Conservation (phyloP, 179 eudicot species). For the Beta corolliflora region DNA sequence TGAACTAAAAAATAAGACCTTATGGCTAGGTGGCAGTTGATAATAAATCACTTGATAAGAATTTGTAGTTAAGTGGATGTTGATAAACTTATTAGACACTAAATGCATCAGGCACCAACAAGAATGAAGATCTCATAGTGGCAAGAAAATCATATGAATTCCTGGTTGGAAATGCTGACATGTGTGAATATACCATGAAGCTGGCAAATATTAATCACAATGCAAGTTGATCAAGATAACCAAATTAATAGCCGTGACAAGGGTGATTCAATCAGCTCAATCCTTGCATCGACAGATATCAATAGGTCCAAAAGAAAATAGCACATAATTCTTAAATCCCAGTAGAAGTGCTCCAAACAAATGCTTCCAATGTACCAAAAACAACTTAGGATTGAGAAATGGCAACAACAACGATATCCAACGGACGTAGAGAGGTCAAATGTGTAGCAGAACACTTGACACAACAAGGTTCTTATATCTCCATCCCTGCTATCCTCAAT, state of each 20-base stretch:
- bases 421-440: not conserved
- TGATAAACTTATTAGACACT: not conserved
- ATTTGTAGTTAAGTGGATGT: not conserved
- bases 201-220: not conserved
- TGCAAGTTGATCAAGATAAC: not conserved
- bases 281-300: not conserved
- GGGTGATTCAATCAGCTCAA: not conserved
- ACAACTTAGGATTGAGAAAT: not conserved
- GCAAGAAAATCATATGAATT: not conserved
- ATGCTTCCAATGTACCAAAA: not conserved
- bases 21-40: not conserved
- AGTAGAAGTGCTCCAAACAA: not conserved
- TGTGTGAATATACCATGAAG: not conserved
- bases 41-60: not conserved
- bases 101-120: not conserved
- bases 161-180: not conserved
- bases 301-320: not conserved
- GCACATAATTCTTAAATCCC: not conserved
- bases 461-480: not conserved
- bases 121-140: not conserved
- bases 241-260: not conserved
- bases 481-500: not conserved
- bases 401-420: not conserved
- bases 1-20: not conserved
- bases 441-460: not conserved